Evolutionary conservation across 495 filamentous ascomycete species (phyloP).

Genomic region (Daldinia caldariorum): DNA sequence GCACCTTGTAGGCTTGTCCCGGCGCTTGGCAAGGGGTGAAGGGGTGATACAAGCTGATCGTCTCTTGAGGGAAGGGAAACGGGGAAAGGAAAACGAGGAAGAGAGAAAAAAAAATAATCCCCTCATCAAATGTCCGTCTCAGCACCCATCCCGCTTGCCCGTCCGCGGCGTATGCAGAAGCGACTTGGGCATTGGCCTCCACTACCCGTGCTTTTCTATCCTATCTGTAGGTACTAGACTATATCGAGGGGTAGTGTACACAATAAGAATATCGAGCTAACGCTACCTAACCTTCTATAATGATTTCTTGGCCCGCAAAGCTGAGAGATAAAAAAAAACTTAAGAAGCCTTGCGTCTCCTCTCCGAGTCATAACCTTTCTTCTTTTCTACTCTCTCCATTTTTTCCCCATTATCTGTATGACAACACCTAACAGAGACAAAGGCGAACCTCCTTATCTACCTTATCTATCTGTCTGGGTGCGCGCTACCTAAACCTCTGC

Average conservation of each 20-base stretch:
- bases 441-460: slow-evolving; percentile 17
- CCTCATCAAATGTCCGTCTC: slow-evolving; percentile 36
- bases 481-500: slow-evolving; percentile 1
- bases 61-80: slow-evolving; percentile 19
- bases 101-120: slow-evolving; percentile 26
- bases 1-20: slow-evolving; percentile 29
- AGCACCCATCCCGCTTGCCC: slow-evolving; percentile 36
- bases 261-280: slow-evolving; percentile 10
- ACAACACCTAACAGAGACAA: slow-evolving; percentile 26
- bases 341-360: slow-evolving; percentile 38
- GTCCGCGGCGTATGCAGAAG: slow-evolving; percentile 25
- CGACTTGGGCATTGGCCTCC: slow-evolving; percentile 8
- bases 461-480: slow-evolving; percentile 4
- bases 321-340: slow-evolving; percentile 27
- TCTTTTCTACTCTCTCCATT: slow-evolving; percentile 29
- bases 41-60: slow-evolving; percentile 32
- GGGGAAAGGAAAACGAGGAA: slow-evolving; percentile 6
- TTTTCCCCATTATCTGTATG: slow-evolving; percentile 19
- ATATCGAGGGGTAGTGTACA: slow-evolving; percentile 40
- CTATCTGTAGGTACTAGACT: slow-evolving; percentile 39
- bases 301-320: slow-evolving; percentile 34
- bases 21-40: slow-evolving; percentile 37
- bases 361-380: slow-evolving; percentile 24
- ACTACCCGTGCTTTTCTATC: slow-evolving; percentile 25
- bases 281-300: slow-evolving; percentile 29